These are phyloP conservation scores for Incumbomyces delicatus DNA, from an alignment of 2,329 filamentous ascomycete species.

Conservation along the genomic window DNA sequence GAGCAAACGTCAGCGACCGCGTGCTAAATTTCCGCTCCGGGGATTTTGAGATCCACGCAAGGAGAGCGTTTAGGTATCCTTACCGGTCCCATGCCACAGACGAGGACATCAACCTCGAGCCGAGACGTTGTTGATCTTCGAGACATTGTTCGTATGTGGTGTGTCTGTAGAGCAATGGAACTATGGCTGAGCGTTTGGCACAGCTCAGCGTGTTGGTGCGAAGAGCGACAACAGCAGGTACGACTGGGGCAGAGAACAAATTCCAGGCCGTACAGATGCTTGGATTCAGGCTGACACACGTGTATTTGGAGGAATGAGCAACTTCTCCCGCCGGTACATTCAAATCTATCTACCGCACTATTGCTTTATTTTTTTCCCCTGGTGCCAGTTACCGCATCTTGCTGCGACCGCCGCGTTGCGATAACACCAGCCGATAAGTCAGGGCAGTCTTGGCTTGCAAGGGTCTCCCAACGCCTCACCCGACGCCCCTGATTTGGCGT, in stretches of 20 bases:
- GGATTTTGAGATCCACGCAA: too few species aligned
- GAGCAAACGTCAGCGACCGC: not conserved
- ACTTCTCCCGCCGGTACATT: too few species aligned
- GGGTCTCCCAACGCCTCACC: not conserved
- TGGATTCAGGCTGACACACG: too few species aligned
- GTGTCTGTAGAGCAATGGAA: not conserved
- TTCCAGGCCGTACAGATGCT: too few species aligned
- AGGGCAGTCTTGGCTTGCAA: not conserved
- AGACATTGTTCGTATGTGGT: not conserved
- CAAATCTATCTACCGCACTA: too few species aligned
- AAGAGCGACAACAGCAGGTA: not conserved
- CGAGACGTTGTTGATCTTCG: constrained; percentile 4
- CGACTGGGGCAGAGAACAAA: not conserved
- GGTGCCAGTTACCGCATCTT: constrained; percentile 1
- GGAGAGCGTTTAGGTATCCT: not conserved
- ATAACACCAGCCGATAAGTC: constrained; percentile 1
- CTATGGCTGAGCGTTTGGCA: not conserved
- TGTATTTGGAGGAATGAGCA: too few species aligned
- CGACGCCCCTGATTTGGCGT: not conserved
- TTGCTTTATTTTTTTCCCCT: not conserved
- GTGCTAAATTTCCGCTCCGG: too few species aligned
- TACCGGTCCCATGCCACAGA: constrained; percentile 85
- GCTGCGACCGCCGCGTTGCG: not conserved
- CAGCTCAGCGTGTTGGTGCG: not conserved
- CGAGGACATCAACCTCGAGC: constrained; percentile 89